Base-by-base conservation (phyloP, 1,139 yeast genomes). In the Lodderomyces margitis region DNA sequence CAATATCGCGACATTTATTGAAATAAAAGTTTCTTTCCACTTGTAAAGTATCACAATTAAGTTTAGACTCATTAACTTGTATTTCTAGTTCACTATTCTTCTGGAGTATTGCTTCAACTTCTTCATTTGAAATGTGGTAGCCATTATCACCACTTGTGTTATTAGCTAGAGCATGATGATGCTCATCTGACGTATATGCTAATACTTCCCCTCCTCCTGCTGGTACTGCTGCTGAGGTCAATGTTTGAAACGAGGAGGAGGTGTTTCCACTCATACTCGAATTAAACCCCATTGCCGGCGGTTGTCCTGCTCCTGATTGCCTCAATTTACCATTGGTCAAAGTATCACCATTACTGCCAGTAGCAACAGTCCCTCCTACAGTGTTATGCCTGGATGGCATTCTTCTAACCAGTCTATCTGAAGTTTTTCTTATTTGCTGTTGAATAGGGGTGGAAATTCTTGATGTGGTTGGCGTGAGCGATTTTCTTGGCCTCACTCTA, bases 1-100 rank as follows among this genome's bases (percentile, higher is more conserved):
- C 98, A 46, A 92, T 87, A 46, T 86, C 95, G 47, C 96, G 77
- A 41, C 92, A 70, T 64, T 92, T 92, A 54, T 85, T 83, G 64
- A 87, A 92, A 62, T 92, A 92, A 55, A 92, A 89, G 57, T 87
- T 86, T 46, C 98, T 78, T 58, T 94, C 98, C 1, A 75, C 39
- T 32, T 42, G 45, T 34, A 42, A 42, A 5, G 38, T 36, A 14
- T 27, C 42, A 24, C 78, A 70, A 14, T 80, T 74, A 14, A 72
- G 63, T 47, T 71, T 74, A 50, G 69, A 74, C 47, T 80, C 83
- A 21, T 66, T 66, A 34, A 80, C 54, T 52, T 83, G 87, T 12
- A 70, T 71, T 23, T 65, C 67, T 38, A 74, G 67, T 2, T 56
- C 57, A 16, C 64, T 63, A 35, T 80, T 59, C 40, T 72, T 75